phyloP scores from a whole-genome alignment of 2,329 filamentous ascomycete genomes.

The Aureobasidium subglaciale region DNA sequence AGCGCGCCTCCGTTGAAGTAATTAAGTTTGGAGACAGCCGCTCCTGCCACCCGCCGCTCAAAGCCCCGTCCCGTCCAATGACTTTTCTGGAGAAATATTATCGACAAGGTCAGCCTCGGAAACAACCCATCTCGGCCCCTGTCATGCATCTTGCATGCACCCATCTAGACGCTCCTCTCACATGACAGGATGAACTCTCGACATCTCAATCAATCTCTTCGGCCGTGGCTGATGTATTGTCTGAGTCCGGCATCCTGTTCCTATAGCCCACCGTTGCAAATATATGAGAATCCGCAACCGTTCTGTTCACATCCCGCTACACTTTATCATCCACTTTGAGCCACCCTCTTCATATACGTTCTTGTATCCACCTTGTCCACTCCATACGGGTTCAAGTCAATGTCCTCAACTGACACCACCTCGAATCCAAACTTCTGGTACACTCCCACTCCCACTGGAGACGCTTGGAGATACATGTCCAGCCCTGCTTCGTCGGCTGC shows the following conservation, averaged over 20 bases:
- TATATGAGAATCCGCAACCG: background rate
- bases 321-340: background rate
- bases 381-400: conserved; percentile 12
- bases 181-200: too few relatives aligned
- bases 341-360: conserved; percentile 7
- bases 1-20: background rate
- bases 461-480: conserved; percentile 13
- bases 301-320: conserved; percentile 5
- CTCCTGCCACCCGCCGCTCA: background rate
- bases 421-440: conserved; percentile 30
- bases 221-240: background rate
- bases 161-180: too few relatives aligned
- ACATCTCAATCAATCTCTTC: background rate
- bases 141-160: background rate
- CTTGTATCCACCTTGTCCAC: background rate
- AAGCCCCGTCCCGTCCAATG: background rate
- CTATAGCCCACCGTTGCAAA: conserved; percentile 1
- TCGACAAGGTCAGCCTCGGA: background rate
- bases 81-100: conserved; percentile 8
- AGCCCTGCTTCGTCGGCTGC: conserved; percentile 32
- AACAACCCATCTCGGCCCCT: background rate
- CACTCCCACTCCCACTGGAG: conserved; percentile 22
- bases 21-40: too few relatives aligned
- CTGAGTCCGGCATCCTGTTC: background rate
- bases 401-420: background rate